Evolutionary conservation across 345 rosid species (phyloP).

Genomic region (Corchorus olitorius): DNA sequence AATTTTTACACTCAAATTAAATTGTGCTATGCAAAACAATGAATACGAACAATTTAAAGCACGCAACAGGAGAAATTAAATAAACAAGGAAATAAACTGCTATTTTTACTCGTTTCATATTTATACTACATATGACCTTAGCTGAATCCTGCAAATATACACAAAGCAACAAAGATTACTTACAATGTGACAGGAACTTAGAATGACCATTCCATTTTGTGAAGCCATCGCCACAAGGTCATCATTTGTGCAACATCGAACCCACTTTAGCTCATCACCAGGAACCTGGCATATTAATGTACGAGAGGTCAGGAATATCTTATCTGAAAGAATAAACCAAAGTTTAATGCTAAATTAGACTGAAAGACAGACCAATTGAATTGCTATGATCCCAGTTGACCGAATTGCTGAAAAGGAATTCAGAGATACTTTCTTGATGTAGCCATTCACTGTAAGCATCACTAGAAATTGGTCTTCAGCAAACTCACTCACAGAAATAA

Average conservation of each 20-base stretch:
- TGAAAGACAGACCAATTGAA: conserved; percentile 74
- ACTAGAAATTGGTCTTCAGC: conserved; percentile 74
- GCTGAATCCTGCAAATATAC: not conserved
- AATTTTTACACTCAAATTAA: not conserved
- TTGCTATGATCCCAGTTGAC: conserved; percentile 94
- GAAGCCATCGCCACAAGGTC: conserved; percentile 99
- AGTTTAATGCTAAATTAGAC: conserved; percentile 7
- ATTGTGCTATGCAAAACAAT: not conserved
- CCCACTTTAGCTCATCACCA: conserved; percentile 96
- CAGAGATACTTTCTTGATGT: conserved; percentile 94
- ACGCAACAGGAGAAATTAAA: not conserved
- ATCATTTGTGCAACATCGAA: conserved; percentile 76
- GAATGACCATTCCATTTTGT: conserved; percentile 87
- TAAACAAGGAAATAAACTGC: not conserved
- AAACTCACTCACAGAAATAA: conserved; percentile 88
- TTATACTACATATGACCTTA: not conserved
- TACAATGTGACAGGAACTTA: conserved; percentile 80
- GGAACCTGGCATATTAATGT: conserved; percentile 62
- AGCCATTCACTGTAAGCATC: conserved; percentile 94
- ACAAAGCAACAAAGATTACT: conserved; percentile 26
- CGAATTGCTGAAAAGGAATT: conserved; percentile 83
- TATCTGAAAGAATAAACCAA: not conserved
- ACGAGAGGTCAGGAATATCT: conserved; percentile 8
- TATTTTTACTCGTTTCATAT: not conserved
- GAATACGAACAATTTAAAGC: not conserved